Evolutionary conservation across 106 monocot species (phyloP), one percentile per base, ranked within the genome.

Genomic region (Platanthera guangdongensis): DNA sequence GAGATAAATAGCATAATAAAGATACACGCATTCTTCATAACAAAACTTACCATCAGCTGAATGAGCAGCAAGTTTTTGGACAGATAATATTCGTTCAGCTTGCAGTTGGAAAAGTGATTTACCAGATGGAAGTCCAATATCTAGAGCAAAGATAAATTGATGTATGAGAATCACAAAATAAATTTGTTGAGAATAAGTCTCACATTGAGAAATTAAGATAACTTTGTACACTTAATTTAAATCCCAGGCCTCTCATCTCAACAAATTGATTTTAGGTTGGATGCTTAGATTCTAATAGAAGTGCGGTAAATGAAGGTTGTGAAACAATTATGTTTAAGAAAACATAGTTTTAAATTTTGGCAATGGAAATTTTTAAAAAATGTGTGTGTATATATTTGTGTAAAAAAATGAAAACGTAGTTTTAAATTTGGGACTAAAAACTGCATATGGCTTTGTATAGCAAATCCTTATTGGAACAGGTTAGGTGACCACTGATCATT

Each of bases 81-180:
- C 55, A 70, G 86, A 89, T 59, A 97, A 83, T 68, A 97, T 91
- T 63, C 93, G 74, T 80, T 97, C 97, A 80, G 97, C 97, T 84
- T 97, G 97, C 71, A 97, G 82, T 82, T 97, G 97, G 80, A 97
- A 97, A 53, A 97, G 86, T 76, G 97, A 91, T 72, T 97, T 97
- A 22, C 94, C 94, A 78, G 97, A 97, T 68, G 97, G 97, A 21
- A 97, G 89, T 69, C 97, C 97, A 86, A 97, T 91, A 80, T 83
- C 96, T 96, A 68, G 65, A 82, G 11, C n/a, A 74, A 76, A 71
- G 9, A 77, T 25, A 76, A 80, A 78, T 57, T 48, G 2, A 25
- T 39, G 18, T 53, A 72, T 19, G 19, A 72, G 5, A 47, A 12
- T 48, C 47, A 48, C 16, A 5, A 14, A 13, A 70, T 70, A 7